Base-by-base conservation (phyloP, 2,329 filamentous ascomycete genomes). In the Aureobasidium lini region DNA sequence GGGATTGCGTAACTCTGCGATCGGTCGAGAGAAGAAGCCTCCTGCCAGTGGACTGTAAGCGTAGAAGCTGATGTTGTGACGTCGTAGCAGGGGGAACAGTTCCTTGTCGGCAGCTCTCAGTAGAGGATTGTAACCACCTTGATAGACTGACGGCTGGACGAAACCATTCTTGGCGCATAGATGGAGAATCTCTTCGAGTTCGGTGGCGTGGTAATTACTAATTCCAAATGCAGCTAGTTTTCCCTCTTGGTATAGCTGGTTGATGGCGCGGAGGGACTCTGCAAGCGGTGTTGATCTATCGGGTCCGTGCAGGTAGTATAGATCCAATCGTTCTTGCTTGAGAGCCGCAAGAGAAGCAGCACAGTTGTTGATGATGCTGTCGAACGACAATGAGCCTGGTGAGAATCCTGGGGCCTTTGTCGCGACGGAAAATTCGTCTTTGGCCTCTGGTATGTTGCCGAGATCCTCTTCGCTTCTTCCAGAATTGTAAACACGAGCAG, bases 41-140 rank as follows among this genome's bases (percentile, higher is more conserved):
- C 68, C 70, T 1, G 63, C 69, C 11, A 71, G 63, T 5, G 69
- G 69, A 49, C 66, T 68, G 63, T 63, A 81, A 0, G 73, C 76
- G 60, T 74, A 76, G 57, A 79, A 80, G 0, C 72, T 65, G 1
- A 80, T 78, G 11, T 67, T 68, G 39, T 76, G 64, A 57, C 74
- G 70, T 2, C 77, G 71, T 10, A 80, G 64, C 0, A 75, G 53
- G 0, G 77, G 75, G 16, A 80, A 72, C 1, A 80, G 66, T 11
- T 73, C 70, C 34, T 69, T 68, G 60, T 81, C 79, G 6, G 67
- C 70, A 2, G 70, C 66, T 46, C 79, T 70, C 3, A 71, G 70
- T 11, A 81, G 66, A 7, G 73, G 68, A 57, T 80, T 79, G 66
- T 81, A 81, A 7, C 75, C 70, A 1, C 79, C 77, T 62, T 81